phyloP scores from a whole-genome alignment of 2,329 filamentous ascomycete species.

The Setomelanomma holmii region DNA sequence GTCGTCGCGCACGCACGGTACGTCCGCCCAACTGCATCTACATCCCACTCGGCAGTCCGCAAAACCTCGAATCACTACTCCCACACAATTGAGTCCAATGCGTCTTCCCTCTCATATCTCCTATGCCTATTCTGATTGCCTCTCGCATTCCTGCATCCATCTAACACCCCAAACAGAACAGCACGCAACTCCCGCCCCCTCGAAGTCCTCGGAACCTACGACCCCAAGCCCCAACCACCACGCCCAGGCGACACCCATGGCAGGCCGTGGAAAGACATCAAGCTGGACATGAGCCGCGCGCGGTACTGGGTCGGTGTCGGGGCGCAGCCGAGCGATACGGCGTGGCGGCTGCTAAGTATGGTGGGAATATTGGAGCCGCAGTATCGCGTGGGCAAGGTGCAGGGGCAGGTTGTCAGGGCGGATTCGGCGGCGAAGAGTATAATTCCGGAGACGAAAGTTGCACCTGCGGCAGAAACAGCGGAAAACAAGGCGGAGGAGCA shows the following conservation, averaged over 20 bases:
- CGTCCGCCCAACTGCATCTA: slow-evolving; percentile 24
- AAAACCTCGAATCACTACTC: background rate
- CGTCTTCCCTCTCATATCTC: too few species aligned
- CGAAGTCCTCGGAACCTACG: slow-evolving; percentile 81
- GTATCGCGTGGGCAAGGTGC: slow-evolving; percentile 43
- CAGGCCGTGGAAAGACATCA: slow-evolving; percentile 87
- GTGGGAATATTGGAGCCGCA: slow-evolving; percentile 54
- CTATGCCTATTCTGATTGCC: too few species aligned
- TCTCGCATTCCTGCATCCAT: too few species aligned
- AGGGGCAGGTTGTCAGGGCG: slow-evolving; percentile 39
- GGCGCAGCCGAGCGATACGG: slow-evolving; percentile 89
- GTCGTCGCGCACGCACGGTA: slow-evolving; percentile 93
- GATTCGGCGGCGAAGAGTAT: slow-evolving; percentile 40
- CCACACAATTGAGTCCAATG: too few species aligned
- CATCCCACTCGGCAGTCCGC: slow-evolving; percentile 2
- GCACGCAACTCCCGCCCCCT: slow-evolving; percentile 87
- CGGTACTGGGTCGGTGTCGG: slow-evolving; percentile 98
- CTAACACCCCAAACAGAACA: slow-evolving; percentile 61
- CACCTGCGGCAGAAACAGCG: background rate
- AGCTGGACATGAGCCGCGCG: slow-evolving; percentile 79
- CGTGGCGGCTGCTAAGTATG: slow-evolving; percentile 86
- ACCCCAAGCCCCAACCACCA: slow-evolving; percentile 65
- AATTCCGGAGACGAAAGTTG: slow-evolving; percentile 19
- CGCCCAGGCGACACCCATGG: slow-evolving; percentile 58
- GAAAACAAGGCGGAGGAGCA: slow-evolving; percentile 1